A percentile compares a stretch with the other conserved stretches of the same genome.
Evolutionary conservation across 768 basidiomycete species (phyloP).

Genomic region (Russula sp.): DNA sequence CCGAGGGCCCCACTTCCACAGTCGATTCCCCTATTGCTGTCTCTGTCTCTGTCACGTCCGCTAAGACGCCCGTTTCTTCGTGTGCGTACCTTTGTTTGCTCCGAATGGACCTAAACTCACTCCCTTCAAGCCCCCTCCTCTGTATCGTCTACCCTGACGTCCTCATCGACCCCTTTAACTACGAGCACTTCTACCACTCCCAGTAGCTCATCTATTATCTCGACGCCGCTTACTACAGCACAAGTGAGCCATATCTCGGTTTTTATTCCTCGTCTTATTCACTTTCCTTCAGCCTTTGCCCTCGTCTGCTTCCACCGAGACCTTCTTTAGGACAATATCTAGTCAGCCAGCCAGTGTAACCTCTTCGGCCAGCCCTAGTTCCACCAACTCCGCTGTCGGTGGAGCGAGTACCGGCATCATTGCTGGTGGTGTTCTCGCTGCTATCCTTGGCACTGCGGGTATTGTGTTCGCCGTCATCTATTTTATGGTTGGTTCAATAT

Average conservation of each 20-base stretch:
- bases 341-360: neutral
- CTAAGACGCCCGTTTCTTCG: neutral
- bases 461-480: conserved; percentile 37
- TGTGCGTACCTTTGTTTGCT: neutral
- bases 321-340: conserved; percentile 11
- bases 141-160: neutral
- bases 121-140: conserved; percentile 3
- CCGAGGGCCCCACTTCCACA: neutral
- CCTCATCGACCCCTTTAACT: neutral
- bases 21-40: neutral
- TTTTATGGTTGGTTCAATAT: conserved; percentile 37
- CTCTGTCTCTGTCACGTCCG: neutral
- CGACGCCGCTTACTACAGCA: neutral
- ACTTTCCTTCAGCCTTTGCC: neutral
- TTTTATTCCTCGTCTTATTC: neutral
- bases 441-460: conserved; percentile 37
- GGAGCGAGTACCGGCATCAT: conserved; percentile 33
- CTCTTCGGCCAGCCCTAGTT: conserved; percentile 16
- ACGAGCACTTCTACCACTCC: neutral
- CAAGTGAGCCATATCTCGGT: neutral
- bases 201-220: neutral
- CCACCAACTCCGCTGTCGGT: conserved; percentile 11
- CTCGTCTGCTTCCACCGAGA: conserved; percentile 7
- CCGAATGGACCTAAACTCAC: neutral
- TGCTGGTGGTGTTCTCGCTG: conserved; percentile 39